Conservation (phyloP, 1,139 yeast genomes). For the Hyphopichia khmerensis region DNA sequence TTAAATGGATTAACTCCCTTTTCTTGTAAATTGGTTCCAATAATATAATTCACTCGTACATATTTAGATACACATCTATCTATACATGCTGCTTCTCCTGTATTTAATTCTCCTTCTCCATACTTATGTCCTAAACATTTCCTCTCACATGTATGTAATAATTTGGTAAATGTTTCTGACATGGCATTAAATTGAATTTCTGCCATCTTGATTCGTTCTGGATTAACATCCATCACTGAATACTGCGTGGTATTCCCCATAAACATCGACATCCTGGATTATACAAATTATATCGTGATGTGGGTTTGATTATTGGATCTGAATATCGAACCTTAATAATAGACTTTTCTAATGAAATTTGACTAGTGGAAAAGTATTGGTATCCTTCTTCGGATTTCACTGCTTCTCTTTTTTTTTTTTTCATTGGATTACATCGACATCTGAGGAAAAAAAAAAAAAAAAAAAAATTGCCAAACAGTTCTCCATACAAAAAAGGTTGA, state of each 20-base stretch:
- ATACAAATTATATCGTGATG: background rate
- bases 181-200: constrained; percentile 75
- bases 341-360: no score
- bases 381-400: no score
- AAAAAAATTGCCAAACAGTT: no score
- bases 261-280: constrained; percentile 57
- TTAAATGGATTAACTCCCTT: constrained; percentile 29
- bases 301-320: no score
- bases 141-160: constrained; percentile 55
- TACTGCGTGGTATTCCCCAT: constrained; percentile 48
- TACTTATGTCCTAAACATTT: constrained; percentile 76
- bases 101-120: constrained; percentile 76
- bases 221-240: constrained; percentile 51
- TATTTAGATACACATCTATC: constrained; percentile 80
- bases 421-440: no score
- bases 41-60: constrained; percentile 58
- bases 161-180: constrained; percentile 61
- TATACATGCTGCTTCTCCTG: constrained; percentile 73
- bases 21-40: constrained; percentile 50
- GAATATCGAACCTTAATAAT: no score
- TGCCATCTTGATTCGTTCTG: constrained; percentile 67
- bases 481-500: no score
- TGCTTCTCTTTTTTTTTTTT: no score
- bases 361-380: no score
- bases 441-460: no score